Percentiles rank a stretch among this genome's conserved stretches.
phyloP scores from a whole-genome alignment of 306 rosid genomes.

The Ormosia semicastrata region DNA sequence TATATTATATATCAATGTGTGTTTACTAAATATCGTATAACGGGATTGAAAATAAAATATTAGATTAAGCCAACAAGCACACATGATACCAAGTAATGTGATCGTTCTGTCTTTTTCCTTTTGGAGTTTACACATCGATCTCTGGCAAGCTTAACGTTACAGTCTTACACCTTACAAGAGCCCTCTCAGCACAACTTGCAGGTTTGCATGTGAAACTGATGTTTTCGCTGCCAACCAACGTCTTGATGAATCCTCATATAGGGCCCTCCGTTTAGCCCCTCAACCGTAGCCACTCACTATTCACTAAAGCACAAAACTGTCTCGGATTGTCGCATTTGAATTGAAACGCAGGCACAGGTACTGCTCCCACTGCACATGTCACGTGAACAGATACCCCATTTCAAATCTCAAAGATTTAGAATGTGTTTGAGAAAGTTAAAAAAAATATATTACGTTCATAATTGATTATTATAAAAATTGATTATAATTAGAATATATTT shows the following conservation, averaged over 20 bases:
- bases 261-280: background rate
- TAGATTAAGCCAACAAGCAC: background rate
- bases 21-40: too few relatives aligned
- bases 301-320: background rate
- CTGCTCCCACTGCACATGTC: background rate
- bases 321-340: background rate
- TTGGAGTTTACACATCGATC: background rate
- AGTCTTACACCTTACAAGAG: too few relatives aligned
- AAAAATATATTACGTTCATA: too few relatives aligned
- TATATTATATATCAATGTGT: too few relatives aligned
- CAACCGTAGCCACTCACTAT: background rate
- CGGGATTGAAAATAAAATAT: too few relatives aligned
- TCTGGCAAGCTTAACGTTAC: background rate
- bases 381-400: constrained; percentile 13
- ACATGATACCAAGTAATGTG: background rate
- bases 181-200: background rate
- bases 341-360: background rate
- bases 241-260: background rate
- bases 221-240: background rate
- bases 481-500: too few relatives aligned
- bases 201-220: background rate
- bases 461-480: too few relatives aligned
- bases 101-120: background rate
- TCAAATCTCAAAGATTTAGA: background rate
- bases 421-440: too few relatives aligned